Evolutionary conservation across 306 rosid species (phyloP).

Genomic region (Castanopsis chinensis): DNA sequence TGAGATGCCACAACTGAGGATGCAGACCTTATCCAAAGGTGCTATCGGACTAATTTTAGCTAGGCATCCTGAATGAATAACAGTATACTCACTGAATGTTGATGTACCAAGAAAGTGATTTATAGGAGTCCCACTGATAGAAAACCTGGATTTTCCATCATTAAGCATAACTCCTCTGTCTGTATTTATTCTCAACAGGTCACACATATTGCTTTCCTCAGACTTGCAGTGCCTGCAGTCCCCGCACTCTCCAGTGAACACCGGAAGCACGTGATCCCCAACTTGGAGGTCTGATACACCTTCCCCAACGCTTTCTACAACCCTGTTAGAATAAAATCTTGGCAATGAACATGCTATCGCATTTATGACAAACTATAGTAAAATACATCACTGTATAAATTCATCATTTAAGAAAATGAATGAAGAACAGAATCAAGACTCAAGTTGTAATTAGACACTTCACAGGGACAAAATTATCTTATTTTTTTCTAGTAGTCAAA

Average conservation of each 20-base stretch:
- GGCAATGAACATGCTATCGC: neutral
- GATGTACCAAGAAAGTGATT: conserved; percentile 44
- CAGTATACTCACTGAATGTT: conserved; percentile 47
- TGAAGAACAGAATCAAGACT: no score
- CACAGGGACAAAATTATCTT: no score
- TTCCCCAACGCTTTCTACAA: conserved; percentile 46
- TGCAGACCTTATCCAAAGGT: conserved; percentile 39
- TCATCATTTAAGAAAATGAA: neutral
- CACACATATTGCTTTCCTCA: conserved; percentile 45
- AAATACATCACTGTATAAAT: neutral
- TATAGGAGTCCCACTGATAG: conserved; percentile 37
- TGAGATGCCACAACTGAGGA: conserved; percentile 47
- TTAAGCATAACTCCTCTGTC: conserved; percentile 34
- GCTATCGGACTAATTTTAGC: conserved; percentile 43
- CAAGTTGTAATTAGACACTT: no score
- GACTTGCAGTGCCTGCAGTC: conserved; percentile 43
- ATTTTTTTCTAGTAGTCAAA: no score
- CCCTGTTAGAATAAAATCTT: conserved; percentile 8
- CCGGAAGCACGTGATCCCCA: conserved; percentile 44
- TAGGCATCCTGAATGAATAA: conserved; percentile 40
- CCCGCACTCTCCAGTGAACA: conserved; percentile 40
- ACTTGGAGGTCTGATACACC: conserved; percentile 24
- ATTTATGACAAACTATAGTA: neutral
- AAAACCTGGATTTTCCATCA: conserved; percentile 40
- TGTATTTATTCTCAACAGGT: conserved; percentile 31